Evolutionary conservation across 257 asterid species (phyloP).

Genomic region (Ocimum tenuiflorum): DNA sequence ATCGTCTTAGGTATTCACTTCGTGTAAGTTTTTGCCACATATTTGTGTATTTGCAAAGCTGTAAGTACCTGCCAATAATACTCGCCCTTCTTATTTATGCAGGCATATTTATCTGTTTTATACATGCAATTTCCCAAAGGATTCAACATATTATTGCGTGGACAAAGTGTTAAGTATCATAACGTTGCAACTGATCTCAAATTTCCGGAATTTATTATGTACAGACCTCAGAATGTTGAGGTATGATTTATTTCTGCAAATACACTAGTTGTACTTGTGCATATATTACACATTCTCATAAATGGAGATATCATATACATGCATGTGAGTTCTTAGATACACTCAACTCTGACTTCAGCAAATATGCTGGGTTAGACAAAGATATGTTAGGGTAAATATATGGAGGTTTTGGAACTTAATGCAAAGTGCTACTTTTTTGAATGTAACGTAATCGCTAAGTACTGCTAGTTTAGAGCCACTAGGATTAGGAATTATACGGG

Average conservation of each 20-base stretch:
- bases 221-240: slow-evolving; percentile 65
- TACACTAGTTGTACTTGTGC: not conserved
- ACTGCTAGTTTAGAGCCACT: not conserved
- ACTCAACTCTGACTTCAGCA: not conserved
- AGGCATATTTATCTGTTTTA: slow-evolving; percentile 82
- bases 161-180: slow-evolving; percentile 56
- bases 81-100: slow-evolving; percentile 26
- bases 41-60: slow-evolving; percentile 1
- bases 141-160: slow-evolving; percentile 61
- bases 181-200: slow-evolving; percentile 71
- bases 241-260: slow-evolving; percentile 19
- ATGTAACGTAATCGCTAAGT: not conserved
- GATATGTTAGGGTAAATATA: too few species aligned
- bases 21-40: slow-evolving; percentile 53
- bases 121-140: slow-evolving; percentile 54
- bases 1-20: slow-evolving; percentile 69
- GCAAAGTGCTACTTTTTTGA: not conserved
- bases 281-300: not conserved
- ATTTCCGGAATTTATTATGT: slow-evolving; percentile 63
- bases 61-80: slow-evolving; percentile 16
- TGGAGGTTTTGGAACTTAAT: slow-evolving; percentile 3
- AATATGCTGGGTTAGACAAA: not conserved
- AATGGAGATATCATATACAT: not conserved
- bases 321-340: not conserved
- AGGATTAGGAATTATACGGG: not conserved